phyloP scores from a whole-genome alignment of 352 stramenopile genomes.

The Pythium sp. region DNA sequence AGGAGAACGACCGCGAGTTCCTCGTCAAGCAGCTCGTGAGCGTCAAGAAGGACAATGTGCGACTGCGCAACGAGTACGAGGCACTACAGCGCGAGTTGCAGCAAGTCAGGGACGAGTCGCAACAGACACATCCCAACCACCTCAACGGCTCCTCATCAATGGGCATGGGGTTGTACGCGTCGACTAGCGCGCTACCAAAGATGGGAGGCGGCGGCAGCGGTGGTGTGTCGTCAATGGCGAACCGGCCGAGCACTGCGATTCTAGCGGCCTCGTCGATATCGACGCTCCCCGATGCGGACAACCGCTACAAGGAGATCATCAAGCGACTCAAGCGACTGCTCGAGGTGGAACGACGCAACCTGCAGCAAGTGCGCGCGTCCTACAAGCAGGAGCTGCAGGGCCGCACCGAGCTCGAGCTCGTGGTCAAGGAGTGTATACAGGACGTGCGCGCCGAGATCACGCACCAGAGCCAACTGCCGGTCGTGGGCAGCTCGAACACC shows the following conservation, averaged over 20 bases:
- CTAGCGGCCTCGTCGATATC: slow-evolving; percentile 1
- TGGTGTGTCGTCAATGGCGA: slow-evolving; percentile 5
- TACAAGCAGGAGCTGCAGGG: slow-evolving; percentile 76
- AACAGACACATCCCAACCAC: slow-evolving; percentile 1
- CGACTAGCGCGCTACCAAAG: slow-evolving; percentile 39
- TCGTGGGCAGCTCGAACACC: slow-evolving; percentile 14
- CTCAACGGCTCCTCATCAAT: slow-evolving; percentile 14
- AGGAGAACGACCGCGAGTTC: slow-evolving; percentile 94
- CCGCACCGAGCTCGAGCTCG: slow-evolving; percentile 77
- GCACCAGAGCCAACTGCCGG: slow-evolving; percentile 26
- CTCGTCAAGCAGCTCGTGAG: slow-evolving; percentile 90
- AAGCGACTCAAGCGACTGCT: slow-evolving; percentile 88
- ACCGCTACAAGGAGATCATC: slow-evolving; percentile 92
- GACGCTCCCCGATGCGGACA: slow-evolving; percentile 44
- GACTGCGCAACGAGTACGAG: slow-evolving; percentile 62
- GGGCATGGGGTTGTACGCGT: slow-evolving; percentile 23
- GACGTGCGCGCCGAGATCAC: slow-evolving; percentile 72
- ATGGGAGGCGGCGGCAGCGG: slow-evolving; percentile 9
- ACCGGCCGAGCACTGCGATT: slow-evolving; percentile 26
- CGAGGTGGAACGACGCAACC: slow-evolving; percentile 77
- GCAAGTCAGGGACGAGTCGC: slow-evolving; percentile 37
- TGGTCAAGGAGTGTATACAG: slow-evolving; percentile 80
- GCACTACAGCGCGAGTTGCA: slow-evolving; percentile 52
- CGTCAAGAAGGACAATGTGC: slow-evolving; percentile 91
- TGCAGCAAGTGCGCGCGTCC: slow-evolving; percentile 70